Evolutionary conservation across 2,329 filamentous ascomycete species (phyloP).

Genomic region (Hypoxylon sp.): DNA sequence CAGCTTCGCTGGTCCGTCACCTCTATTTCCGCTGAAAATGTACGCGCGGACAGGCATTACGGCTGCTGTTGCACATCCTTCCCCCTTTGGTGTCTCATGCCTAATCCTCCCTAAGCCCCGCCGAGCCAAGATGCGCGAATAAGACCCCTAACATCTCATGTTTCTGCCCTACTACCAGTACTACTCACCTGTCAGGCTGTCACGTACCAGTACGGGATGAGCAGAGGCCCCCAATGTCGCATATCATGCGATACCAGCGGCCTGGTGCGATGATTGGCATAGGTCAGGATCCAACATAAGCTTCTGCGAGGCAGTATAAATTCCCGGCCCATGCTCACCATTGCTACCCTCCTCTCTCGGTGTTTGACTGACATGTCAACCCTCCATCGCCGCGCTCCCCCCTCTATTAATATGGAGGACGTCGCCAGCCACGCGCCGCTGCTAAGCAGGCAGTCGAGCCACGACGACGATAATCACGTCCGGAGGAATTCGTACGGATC

Average conservation of each 20-base stretch:
- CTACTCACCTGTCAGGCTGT: too few species aligned
- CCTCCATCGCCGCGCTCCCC: conserved; percentile 37
- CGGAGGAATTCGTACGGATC: conserved; percentile 40
- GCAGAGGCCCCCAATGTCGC: conserved; percentile 4
- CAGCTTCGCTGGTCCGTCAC: too few species aligned
- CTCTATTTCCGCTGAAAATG: too few species aligned
- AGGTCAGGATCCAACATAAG: conserved; percentile 9
- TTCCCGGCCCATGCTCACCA: conserved; percentile 5
- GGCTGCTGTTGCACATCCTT: conserved; percentile 3
- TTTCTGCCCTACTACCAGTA: conserved; percentile 21
- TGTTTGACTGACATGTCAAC: conserved; percentile 34
- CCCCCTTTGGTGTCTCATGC: background rate
- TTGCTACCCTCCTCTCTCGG: conserved; percentile 9
- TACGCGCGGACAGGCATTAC: conserved; percentile 11
- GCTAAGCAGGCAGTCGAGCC: conserved; percentile 35
- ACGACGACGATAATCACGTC: conserved; percentile 23
- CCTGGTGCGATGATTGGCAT: conserved; percentile 27
- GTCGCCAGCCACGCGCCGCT: conserved; percentile 37
- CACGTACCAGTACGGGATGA: too few species aligned
- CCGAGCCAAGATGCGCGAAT: conserved; percentile 27
- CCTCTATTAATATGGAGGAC: conserved; percentile 38
- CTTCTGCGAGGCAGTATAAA: conserved; percentile 7
- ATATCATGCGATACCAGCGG: conserved; percentile 25
- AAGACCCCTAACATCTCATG: conserved; percentile 12
- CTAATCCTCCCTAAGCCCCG: conserved; percentile 12